phyloP scores from a whole-genome alignment of 129 eudicot species.

The Chrysanthemum seticuspe region DNA sequence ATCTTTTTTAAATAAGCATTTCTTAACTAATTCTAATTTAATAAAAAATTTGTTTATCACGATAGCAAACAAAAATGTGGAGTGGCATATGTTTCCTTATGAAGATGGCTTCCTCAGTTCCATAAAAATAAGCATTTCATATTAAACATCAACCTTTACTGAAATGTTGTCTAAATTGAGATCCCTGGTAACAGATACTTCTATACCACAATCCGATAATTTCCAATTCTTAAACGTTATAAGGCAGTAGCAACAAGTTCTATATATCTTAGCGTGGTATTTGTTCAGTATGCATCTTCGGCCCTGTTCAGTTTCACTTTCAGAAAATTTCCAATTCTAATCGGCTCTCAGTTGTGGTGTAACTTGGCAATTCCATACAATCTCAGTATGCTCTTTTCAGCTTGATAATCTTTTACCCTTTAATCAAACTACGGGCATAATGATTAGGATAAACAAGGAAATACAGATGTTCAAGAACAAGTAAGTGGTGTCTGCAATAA shows the following conservation, averaged over 20 bases:
- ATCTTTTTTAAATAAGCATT: no score
- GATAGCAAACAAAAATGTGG: neutral
- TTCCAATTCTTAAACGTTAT: no score
- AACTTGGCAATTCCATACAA: neutral
- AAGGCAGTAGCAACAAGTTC: neutral
- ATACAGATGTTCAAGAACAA: neutral
- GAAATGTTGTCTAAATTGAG: neutral
- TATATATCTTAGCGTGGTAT: neutral
- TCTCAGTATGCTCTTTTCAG: neutral
- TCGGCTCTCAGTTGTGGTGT: no score
- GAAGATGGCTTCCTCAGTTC: neutral
- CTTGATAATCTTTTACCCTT: no score
- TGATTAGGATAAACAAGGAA: neutral
- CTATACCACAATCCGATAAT: no score
- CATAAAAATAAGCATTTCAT: neutral
- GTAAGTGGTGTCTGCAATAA: no score
- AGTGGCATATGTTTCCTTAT: neutral
- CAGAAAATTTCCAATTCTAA: neutral
- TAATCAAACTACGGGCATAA: no score
- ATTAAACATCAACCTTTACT: neutral
- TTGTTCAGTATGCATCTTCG: neutral
- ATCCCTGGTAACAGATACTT: neutral
- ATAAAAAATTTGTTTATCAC: neutral
- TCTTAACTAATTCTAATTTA: no score
- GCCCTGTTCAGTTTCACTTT: neutral